These are phyloP conservation scores for Fonsecaea erecta DNA, from an alignment of 2,329 filamentous ascomycete species.

Conservation along the genomic window DNA sequence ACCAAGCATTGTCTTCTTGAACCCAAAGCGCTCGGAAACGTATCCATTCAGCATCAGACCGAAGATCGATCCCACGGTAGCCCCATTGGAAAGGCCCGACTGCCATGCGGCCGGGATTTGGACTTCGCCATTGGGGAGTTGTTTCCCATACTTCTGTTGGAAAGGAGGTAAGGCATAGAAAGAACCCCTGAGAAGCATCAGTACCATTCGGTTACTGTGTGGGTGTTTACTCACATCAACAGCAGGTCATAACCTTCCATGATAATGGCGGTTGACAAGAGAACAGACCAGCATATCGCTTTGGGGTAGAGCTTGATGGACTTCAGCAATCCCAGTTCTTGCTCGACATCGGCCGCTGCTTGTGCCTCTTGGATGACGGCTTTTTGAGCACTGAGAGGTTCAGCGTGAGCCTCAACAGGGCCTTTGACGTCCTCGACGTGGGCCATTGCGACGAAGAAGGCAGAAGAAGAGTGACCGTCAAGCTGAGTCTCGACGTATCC, in stretches of 20 bases:
- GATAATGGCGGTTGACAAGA: conserved; percentile 84
- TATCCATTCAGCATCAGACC: conserved; percentile 42
- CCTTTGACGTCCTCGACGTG: conserved; percentile 10
- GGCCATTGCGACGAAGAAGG: neutral
- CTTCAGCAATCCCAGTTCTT: conserved; percentile 72
- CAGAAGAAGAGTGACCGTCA: neutral
- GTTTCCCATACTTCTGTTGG: conserved; percentile 42
- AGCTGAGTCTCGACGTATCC: neutral
- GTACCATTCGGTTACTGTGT: neutral
- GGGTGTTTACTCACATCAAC: conserved; percentile 4
- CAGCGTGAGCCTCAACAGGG: neutral
- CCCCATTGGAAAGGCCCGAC: conserved; percentile 38
- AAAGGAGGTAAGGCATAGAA: conserved; percentile 63
- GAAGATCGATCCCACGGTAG: conserved; percentile 38
- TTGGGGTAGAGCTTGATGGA: conserved; percentile 83
- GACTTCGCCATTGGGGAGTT: conserved; percentile 10
- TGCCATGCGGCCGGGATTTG: conserved; percentile 24
- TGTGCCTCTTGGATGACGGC: conserved; percentile 17
- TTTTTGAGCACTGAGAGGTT: conserved; percentile 8
- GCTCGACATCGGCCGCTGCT: conserved; percentile 51
- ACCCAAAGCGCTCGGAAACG: conserved; percentile 45
- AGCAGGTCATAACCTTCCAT: conserved; percentile 70
- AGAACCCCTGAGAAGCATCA: conserved; percentile 60
- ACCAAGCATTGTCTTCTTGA: conserved; percentile 33
- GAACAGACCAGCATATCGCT: conserved; percentile 78